Evolutionary conservation across 768 basidiomycete genomes (phyloP).

Genomic region (Daedaleopsis sinensis): DNA sequence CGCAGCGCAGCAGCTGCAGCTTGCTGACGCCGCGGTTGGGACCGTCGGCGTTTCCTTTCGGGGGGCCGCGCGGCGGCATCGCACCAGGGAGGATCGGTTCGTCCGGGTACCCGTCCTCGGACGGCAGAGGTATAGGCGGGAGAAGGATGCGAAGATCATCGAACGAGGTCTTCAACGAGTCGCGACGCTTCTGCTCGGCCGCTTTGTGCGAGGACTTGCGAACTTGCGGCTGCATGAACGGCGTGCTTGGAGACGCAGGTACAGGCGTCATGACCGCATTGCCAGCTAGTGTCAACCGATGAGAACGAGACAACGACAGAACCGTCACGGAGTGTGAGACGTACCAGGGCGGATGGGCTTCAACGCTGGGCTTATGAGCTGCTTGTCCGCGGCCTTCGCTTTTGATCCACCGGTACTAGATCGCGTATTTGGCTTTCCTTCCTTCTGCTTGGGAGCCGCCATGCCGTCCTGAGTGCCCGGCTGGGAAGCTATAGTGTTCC

Average conservation of each 20-base stretch:
- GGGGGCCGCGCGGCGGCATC: constrained; percentile 87
- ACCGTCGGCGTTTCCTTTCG: constrained; percentile 83
- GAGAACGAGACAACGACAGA: not conserved
- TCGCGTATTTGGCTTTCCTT: constrained; percentile 6
- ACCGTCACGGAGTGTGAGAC: constrained; percentile 17
- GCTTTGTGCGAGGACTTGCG: constrained; percentile 91
- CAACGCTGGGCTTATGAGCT: constrained; percentile 54
- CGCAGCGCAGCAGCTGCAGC: constrained; percentile 86
- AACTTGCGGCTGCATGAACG: constrained; percentile 39
- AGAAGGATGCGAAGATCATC: constrained; percentile 82
- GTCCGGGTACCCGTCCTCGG: constrained; percentile 68
- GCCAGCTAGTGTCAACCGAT: constrained; percentile 35
- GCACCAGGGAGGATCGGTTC: constrained; percentile 85
- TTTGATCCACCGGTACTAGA: constrained; percentile 36
- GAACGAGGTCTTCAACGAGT: constrained; percentile 93
- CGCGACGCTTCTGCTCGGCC: constrained; percentile 96
- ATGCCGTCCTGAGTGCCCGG: constrained; percentile 28
- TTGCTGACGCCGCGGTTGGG: constrained; percentile 96
- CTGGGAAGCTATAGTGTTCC: constrained; percentile 42
- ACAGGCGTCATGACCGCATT: constrained; percentile 32
- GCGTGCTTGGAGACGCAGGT: constrained; percentile 23
- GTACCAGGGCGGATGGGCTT: constrained; percentile 77
- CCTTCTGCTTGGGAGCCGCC: constrained; percentile 18
- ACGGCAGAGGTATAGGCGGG: constrained; percentile 85
- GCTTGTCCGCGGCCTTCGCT: constrained; percentile 28